phyloP scores from a whole-genome alignment of 2,329 filamentous ascomycete genomes.

The Xylariaceae sp. region DNA sequence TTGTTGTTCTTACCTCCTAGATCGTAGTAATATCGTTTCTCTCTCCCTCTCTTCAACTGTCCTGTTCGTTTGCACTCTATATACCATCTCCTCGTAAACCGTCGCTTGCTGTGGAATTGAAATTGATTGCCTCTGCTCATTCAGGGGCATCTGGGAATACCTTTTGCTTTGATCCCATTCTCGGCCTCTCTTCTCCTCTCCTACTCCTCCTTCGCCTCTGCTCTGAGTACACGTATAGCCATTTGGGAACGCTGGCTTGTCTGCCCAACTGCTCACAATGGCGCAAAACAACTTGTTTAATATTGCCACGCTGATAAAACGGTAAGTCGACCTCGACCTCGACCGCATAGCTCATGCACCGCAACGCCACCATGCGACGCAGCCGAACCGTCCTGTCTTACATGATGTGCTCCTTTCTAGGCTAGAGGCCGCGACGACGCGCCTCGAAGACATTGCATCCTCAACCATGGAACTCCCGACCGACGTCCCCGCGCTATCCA shows the following conservation, averaged over 20 bases:
- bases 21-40: not conserved
- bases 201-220: not conserved
- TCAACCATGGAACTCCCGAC: constrained; percentile 59
- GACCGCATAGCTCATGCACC: too few species aligned
- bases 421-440: constrained; percentile 92
- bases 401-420: constrained; percentile 49
- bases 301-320: constrained; percentile 93
- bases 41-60: not conserved
- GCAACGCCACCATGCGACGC: not conserved
- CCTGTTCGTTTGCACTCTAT: not conserved
- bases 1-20: not conserved
- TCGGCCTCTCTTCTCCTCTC: not conserved
- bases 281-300: constrained; percentile 87
- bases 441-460: constrained; percentile 91
- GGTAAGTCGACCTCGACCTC: constrained; percentile 52
- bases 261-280: constrained; percentile 43
- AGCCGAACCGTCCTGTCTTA: constrained; percentile 35
- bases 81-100: not conserved
- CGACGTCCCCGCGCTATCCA: constrained; percentile 43
- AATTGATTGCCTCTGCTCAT: constrained; percentile 1
- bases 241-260: not conserved
- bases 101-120: not conserved
- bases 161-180: not conserved
- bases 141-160: constrained; percentile 3
- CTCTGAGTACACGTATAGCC: not conserved